These are phyloP conservation scores for Aureobasidium mangrovei DNA, from an alignment of 2,329 filamentous ascomycete genomes.

Conservation along the genomic window DNA sequence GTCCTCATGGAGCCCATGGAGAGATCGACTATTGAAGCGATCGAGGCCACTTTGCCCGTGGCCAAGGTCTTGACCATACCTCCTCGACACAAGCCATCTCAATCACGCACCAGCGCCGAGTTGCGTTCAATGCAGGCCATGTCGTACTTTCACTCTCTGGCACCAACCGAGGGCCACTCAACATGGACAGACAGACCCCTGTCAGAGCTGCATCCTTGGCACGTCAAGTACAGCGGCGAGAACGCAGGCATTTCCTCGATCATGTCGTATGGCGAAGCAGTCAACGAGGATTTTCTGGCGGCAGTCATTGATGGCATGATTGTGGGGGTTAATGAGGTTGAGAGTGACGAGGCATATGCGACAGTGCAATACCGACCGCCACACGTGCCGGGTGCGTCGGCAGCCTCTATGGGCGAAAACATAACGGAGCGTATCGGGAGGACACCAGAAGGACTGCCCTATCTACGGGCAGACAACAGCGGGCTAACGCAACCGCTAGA, in stretches of 20 bases:
- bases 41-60: constrained; percentile 43
- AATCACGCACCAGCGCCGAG: constrained; percentile 54
- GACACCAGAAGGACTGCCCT: constrained; percentile 50
- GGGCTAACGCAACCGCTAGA: constrained; percentile 43
- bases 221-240: constrained; percentile 49
- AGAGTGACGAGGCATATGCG: constrained; percentile 30
- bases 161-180: constrained; percentile 17
- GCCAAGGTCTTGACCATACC: constrained; percentile 46
- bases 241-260: constrained; percentile 53
- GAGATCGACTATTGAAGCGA: constrained; percentile 18
- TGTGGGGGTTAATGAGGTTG: constrained; percentile 56
- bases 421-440: constrained; percentile 27
- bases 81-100: constrained; percentile 49
- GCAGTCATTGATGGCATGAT: constrained; percentile 64
- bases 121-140: constrained; percentile 67
- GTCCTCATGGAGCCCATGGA: constrained; percentile 55
- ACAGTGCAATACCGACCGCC: constrained; percentile 5
- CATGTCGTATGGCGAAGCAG: constrained; percentile 57
- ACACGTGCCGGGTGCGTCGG: background rate
- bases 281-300: constrained; percentile 48
- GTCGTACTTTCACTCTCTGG: constrained; percentile 60
- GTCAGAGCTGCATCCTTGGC: constrained; percentile 49
- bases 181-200: constrained; percentile 50
- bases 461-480: constrained; percentile 48
- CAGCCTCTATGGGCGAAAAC: constrained; percentile 7